Base-by-base conservation (phyloP, 805 yeast genomes). In the Zygosaccharomyces lentus region DNA sequence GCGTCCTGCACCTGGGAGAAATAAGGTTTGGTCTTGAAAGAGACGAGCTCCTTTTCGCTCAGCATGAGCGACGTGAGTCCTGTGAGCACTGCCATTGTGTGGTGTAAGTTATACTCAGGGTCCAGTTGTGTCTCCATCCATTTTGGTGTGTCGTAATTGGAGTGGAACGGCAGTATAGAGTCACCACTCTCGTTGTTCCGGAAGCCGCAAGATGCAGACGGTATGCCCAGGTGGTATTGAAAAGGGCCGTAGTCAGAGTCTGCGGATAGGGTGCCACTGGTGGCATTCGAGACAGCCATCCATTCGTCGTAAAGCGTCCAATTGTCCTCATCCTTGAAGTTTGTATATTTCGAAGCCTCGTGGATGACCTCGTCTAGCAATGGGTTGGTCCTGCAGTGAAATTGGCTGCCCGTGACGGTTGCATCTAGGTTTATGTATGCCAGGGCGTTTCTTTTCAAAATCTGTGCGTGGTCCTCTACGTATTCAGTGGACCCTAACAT, bases 401-500 rank as follows among this genome's bases (percentile, higher is more conserved):
- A 69, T 21, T 67, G 57, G 10, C 71, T 63, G 1, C 90, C 90
- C 19, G 71, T 58, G 2, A 80, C 75, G 1, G 80, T 78, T 6
- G 66, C 73, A 19, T 73, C 74, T 31, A 82, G 61, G 9, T 64
- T 61, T 39, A 87, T 68, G 34, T 70, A 68, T 0, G 86, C 87
- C 32, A 84, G 73, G 1, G 77, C 82, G 35, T 74, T 72, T 32
- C 68, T 70, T 38, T 71, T 68, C 29, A 85, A 62, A 25, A 57
- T 57, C 21, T 68, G 58, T 2, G 72, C 67, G 44, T 77, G 69
- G 38, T 79, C 78, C 61, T 85, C 91, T 5, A 82, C 88, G 68
- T 74, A 84, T 56, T 87, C 93, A 0, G 93, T 82, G 0, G 89
- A 80, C 1, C 96, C 96, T 25, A 87, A 53, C 45, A 80, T 67